Conservation (phyloP, 768 basidiomycete genomes). For the Naematelia aurantialba region DNA sequence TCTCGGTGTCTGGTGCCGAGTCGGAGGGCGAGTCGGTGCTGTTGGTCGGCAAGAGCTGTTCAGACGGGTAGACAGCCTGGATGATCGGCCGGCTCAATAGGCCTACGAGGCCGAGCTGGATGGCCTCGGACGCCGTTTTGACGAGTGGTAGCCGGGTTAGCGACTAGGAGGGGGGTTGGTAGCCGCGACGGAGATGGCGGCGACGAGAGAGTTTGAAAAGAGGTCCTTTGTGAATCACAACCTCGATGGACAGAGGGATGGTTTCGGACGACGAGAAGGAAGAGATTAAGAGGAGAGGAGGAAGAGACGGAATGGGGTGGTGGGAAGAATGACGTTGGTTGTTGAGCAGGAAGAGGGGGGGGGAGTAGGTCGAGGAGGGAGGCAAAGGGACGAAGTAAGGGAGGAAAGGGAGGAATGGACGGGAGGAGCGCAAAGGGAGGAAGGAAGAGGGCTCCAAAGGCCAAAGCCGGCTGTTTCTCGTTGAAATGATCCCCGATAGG, state of each 20-base stretch:
- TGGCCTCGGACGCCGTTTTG: constrained; percentile 43
- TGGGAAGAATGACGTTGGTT: not conserved
- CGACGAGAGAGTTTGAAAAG: not conserved
- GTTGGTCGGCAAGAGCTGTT: not conserved
- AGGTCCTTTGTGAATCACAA: not conserved
- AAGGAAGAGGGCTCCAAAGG: not conserved
- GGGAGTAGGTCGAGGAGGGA: not conserved
- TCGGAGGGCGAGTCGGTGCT: constrained; percentile 3
- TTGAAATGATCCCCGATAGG: too few relatives aligned
- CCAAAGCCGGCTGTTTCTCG: not conserved
- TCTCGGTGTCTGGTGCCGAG: constrained; percentile 10
- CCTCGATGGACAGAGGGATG: not conserved
- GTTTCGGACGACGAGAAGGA: not conserved
- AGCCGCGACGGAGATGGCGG: not conserved
- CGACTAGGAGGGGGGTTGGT: not conserved
- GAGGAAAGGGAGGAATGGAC: not conserved
- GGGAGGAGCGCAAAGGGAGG: not conserved
- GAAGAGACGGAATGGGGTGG: not conserved
- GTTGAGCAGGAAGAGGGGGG: not conserved
- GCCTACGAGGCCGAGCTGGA: constrained; percentile 48
- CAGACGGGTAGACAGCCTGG: constrained; percentile 39
- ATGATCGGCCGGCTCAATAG: constrained; percentile 46
- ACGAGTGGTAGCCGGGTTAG: constrained; percentile 10
- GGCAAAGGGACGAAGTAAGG: not conserved
- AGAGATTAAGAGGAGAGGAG: not conserved